Percentiles rank a stretch among this genome's conserved stretches.
These are phyloP conservation scores for Ajuga reptans DNA, from an alignment of 305 asterid species.

Conservation along the genomic window DNA sequence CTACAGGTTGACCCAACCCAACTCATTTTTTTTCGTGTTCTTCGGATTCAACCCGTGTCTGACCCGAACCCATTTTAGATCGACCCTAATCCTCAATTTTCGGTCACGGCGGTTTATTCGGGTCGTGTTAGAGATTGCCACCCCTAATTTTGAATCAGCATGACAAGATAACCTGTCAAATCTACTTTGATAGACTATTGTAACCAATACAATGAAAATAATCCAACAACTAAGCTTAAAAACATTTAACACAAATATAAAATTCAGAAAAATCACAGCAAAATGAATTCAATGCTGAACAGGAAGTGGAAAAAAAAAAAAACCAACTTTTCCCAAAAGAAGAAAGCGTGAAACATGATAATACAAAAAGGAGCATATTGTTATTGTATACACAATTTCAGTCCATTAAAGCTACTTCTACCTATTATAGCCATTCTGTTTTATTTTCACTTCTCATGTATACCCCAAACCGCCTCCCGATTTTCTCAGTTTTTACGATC, in stretches of 20 bases:
- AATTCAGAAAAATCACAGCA: not conserved
- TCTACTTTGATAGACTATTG: no score
- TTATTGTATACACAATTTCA: constrained; percentile 6
- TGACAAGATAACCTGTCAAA: no score
- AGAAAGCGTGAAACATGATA: not conserved
- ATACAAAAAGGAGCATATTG: constrained; percentile 13
- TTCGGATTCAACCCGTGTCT: no score
- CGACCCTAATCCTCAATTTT: no score
- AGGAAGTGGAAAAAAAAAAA: not conserved
- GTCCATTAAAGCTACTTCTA: constrained; percentile 17
- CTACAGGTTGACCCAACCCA: no score
- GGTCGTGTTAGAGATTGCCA: no score
- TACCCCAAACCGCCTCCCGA: constrained; percentile 13
- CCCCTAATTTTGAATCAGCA: no score
- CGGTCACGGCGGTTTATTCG: no score
- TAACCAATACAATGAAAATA: not conserved
- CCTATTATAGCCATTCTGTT: constrained; percentile 8
- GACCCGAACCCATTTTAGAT: no score
- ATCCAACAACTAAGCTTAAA: not conserved
- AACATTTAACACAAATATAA: not conserved
- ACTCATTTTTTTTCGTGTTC: no score
- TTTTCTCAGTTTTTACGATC: constrained; percentile 12
- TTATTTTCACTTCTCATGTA: constrained; percentile 22
- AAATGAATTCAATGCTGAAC: not conserved
- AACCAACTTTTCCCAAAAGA: not conserved